These are phyloP conservation scores for Blastobotrys mokoenaii DNA, from an alignment of 805 yeast genomes.

Conservation along the genomic window DNA sequence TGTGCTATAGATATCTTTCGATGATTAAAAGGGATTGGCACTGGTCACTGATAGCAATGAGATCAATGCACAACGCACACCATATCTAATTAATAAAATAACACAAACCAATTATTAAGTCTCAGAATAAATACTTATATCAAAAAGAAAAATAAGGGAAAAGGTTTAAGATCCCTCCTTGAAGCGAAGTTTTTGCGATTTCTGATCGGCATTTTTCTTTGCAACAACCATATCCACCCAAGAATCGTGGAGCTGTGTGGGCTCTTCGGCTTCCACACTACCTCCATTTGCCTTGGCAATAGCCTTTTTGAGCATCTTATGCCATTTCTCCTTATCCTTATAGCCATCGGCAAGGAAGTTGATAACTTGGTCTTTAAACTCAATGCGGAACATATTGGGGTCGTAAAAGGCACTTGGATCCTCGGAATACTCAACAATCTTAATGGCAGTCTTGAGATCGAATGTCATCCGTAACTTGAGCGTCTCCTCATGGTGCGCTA, in stretches of 20 bases:
- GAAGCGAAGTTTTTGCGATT: too few species aligned
- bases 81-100: too few species aligned
- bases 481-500: conserved; percentile 58
- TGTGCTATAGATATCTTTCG: too few species aligned
- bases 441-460: conserved; percentile 17
- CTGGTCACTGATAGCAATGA: too few species aligned
- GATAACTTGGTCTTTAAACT: neutral
- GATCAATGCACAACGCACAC: too few species aligned
- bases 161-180: too few species aligned
- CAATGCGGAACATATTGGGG: neutral
- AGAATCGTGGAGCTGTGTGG: neutral
- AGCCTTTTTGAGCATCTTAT: neutral
- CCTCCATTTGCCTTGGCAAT: neutral
- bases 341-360: conserved; percentile 1
- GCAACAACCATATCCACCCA: conserved; percentile 22
- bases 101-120: too few species aligned
- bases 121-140: too few species aligned
- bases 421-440: conserved; percentile 25
- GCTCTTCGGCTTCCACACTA: too few species aligned
- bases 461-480: conserved; percentile 10
- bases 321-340: neutral
- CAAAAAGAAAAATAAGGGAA: too few species aligned
- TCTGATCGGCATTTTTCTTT: too few species aligned
- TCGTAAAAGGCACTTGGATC: neutral
- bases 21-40: too few species aligned